phyloP scores from a whole-genome alignment of 495 filamentous ascomycete species.

The Neurospora sp. region DNA sequence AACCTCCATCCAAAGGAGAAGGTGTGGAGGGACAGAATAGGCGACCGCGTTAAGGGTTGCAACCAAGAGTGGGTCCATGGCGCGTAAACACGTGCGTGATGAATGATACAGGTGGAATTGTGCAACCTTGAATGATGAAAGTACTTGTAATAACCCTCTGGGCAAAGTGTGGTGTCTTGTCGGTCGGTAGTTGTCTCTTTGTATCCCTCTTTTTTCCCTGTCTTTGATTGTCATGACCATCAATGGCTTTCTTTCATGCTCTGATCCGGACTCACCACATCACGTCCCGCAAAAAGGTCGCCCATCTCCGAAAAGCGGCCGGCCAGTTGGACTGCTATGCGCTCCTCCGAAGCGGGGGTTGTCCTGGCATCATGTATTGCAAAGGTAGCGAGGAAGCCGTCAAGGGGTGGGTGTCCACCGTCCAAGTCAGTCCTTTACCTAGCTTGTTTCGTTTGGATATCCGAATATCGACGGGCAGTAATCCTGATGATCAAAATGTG shows the following conservation, averaged over 20 bases:
- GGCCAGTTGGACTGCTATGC: conserved; percentile 45
- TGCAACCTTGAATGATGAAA: neutral
- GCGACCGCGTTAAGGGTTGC: neutral
- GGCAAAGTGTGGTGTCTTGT: neutral
- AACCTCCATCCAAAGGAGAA: neutral
- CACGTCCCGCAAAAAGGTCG: conserved; percentile 69
- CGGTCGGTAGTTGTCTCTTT: neutral
- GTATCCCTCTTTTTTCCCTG: neutral
- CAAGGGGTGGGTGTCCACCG: conserved; percentile 20
- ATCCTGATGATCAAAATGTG: neutral
- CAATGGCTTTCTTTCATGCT: conserved; percentile 39
- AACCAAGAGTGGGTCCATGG: neutral
- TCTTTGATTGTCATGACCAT: neutral
- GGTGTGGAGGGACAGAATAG: neutral
- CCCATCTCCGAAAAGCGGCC: conserved; percentile 53
- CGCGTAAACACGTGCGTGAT: neutral
- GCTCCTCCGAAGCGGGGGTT: conserved; percentile 55
- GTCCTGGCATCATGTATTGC: conserved; percentile 71
- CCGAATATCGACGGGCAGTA: neutral
- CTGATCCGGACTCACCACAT: conserved; percentile 75
- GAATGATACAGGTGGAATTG: neutral
- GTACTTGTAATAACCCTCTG: neutral
- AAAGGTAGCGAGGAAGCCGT: conserved; percentile 44
- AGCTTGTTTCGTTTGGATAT: neutral
- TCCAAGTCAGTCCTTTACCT: conserved; percentile 16